Evolutionary conservation across 176 grass and related monocot genomes (phyloP).

Genomic region (Oryza glumipatula): DNA sequence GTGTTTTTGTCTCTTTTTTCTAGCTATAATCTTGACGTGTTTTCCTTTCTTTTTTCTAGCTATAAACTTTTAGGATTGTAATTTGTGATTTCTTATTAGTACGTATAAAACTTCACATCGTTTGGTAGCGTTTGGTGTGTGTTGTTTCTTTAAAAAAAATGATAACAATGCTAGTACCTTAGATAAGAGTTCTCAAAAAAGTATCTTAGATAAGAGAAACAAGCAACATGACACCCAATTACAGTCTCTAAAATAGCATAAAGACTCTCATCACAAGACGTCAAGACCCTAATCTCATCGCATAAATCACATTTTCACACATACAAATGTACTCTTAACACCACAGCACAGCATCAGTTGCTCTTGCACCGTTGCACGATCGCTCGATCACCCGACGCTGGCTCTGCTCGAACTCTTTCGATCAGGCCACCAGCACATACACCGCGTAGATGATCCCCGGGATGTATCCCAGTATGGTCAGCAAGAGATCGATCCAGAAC

Average conservation of each 20-base stretch:
- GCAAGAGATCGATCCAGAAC: constrained; percentile 76
- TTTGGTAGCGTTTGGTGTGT: no score
- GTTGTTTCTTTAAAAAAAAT: no score
- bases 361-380: neutral
- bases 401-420: neutral
- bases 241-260: neutral
- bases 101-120: no score
- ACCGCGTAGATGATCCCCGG: constrained; percentile 79
- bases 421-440: constrained; percentile 60
- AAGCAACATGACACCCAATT: neutral
- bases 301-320: neutral
- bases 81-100: no score
- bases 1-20: no score
- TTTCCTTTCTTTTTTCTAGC: no score
- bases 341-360: neutral
- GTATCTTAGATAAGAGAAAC: neutral
- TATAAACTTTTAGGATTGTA: no score
- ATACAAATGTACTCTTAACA: neutral
- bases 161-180: neutral
- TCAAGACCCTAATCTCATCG: no score
- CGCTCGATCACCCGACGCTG: neutral
- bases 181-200: neutral
- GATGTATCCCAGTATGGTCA: constrained; percentile 77
- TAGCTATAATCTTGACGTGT: no score
- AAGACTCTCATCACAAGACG: no score